These are phyloP conservation scores for Musa itinerans DNA, from an alignment of 176 grass and related monocot genomes.

Conservation along the genomic window DNA sequence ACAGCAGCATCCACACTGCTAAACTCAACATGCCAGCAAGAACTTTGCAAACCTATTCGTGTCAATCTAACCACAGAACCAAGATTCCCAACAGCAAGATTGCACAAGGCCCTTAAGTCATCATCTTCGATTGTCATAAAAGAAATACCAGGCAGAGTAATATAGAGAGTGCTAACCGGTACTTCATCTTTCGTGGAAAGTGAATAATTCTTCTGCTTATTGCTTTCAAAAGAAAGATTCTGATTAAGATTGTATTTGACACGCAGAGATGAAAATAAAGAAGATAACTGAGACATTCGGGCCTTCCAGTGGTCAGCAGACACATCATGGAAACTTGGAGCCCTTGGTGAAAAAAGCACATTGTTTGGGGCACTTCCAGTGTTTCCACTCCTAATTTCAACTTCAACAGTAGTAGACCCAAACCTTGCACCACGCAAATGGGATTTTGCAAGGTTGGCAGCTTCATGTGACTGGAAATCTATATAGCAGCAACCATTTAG, in stretches of 20 bases:
- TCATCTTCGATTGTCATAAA: conserved; percentile 7
- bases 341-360: conserved; percentile 23
- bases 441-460: conserved; percentile 40
- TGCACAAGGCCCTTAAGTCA: conserved; percentile 17
- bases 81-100: conserved; percentile 13
- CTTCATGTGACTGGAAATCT: conserved; percentile 50
- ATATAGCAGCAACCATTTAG: conserved; percentile 38
- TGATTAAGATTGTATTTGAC: conserved; percentile 13
- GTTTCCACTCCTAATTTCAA: conserved; percentile 37
- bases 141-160: not conserved
- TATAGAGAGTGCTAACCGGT: conserved; percentile 8
- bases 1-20: conserved; percentile 14
- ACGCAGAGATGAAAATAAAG: conserved; percentile 5
- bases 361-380: conserved; percentile 30
- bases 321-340: conserved; percentile 23
- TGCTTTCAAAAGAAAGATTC: not conserved
- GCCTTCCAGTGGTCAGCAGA: conserved; percentile 28
- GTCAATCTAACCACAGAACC: conserved; percentile 18
- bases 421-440: conserved; percentile 54
- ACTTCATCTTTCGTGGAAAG: conserved; percentile 5
- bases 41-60: conserved; percentile 11
- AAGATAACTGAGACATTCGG: conserved; percentile 5
- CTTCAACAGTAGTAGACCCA: conserved; percentile 40
- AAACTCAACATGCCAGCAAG: conserved; percentile 10
- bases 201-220: conserved; percentile 8